Evolutionary conservation across 2,329 filamentous ascomycete species (phyloP).

Genomic region (Monosporascus sp.): DNA sequence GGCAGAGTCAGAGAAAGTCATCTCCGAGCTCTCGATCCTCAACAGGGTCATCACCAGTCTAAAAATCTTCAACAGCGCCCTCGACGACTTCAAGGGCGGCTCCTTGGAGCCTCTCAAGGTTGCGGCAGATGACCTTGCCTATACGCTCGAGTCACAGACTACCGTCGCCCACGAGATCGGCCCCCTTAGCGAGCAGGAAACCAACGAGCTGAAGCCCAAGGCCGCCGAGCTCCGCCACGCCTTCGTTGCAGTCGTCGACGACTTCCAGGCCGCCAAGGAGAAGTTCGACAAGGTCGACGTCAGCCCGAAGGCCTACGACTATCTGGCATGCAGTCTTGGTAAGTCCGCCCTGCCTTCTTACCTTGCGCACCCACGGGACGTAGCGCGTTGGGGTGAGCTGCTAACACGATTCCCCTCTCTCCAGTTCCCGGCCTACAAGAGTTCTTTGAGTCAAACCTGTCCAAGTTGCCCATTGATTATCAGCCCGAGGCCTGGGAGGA

Average conservation of each 20-base stretch:
- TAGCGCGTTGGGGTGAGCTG: no score
- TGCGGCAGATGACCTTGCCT: not conserved
- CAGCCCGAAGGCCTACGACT: not conserved
- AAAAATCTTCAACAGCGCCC: not conserved
- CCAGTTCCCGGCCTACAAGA: not conserved
- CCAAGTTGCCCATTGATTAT: not conserved
- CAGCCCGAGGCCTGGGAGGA: not conserved
- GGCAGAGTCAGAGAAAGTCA: not conserved
- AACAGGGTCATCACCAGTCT: not conserved
- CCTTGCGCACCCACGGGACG: not conserved
- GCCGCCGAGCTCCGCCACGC: not conserved
- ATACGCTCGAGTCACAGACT: not conserved
- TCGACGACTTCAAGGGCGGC: not conserved
- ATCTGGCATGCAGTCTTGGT: not conserved
- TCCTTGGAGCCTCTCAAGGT: not conserved
- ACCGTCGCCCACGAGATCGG: not conserved
- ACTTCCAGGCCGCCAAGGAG: not conserved
- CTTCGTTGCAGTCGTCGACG: not conserved
- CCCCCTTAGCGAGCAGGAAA: not conserved
- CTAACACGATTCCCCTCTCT: not conserved
- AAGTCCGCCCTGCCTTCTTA: not conserved
- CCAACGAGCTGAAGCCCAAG: not conserved
- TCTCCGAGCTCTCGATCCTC: not conserved
- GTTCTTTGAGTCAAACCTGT: not conserved
- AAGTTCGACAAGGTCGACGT: not conserved